phyloP scores from a whole-genome alignment of 371 early-diverging fungal genomes.

The Rhizomucor pusillus region DNA sequence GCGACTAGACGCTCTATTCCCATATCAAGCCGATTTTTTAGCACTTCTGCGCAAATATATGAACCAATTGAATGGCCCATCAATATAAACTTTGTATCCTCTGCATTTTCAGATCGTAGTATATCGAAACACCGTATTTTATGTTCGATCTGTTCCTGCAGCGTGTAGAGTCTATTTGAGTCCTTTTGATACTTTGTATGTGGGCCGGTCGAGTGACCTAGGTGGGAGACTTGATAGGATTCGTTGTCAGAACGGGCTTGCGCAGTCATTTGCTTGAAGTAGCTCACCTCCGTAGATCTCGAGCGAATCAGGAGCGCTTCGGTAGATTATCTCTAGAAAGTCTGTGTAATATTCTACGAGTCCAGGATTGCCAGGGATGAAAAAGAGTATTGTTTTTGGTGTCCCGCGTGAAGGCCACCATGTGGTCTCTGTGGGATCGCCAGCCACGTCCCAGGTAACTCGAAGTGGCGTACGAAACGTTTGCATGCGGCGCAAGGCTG shows the following conservation, averaged over 20 bases:
- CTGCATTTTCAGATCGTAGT: constrained; percentile 42
- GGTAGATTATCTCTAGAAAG: constrained; percentile 54
- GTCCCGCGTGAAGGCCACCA: constrained; percentile 44
- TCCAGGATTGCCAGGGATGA: constrained; percentile 74
- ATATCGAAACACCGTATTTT: constrained; percentile 63
- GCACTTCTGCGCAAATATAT: constrained; percentile 52
- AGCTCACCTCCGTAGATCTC: constrained; percentile 55
- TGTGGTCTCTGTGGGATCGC: constrained; percentile 48
- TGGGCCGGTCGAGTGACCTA: constrained; percentile 51
- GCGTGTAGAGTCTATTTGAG: constrained; percentile 28
- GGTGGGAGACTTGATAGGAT: constrained; percentile 47
- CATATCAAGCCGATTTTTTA: constrained; percentile 57
- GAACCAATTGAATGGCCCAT: constrained; percentile 72
- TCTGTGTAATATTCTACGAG: constrained; percentile 67
- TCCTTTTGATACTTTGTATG: constrained; percentile 10
- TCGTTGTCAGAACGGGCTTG: no score
- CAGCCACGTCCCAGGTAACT: constrained; percentile 47
- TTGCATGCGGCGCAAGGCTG: no score
- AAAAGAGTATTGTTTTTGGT: constrained; percentile 46
- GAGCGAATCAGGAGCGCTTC: constrained; percentile 21
- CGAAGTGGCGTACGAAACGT: constrained; percentile 41
- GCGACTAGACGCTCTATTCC: constrained; percentile 61
- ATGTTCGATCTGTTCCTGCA: constrained; percentile 67
- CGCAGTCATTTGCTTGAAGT: neutral
- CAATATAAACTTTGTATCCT: constrained; percentile 54